Evolutionary conservation across 2,329 filamentous ascomycete species (phyloP), one percentile per base, ranked within the genome.

Genomic region (Microdochium trichocladiopsis): DNA sequence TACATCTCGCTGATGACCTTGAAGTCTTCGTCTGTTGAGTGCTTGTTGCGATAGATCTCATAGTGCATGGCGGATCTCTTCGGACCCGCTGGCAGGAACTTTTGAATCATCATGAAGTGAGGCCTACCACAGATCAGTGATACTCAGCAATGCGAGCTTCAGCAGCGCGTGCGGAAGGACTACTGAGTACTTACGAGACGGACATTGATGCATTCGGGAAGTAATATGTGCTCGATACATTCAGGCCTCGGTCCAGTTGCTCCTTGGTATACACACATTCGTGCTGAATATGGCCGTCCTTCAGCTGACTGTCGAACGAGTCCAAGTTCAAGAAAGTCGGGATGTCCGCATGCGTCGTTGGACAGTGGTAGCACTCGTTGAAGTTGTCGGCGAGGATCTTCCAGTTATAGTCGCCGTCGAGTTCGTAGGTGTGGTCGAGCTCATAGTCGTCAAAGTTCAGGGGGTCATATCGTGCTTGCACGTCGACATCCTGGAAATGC

Each of bases 341-440:
- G 47, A 77, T 69, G 56, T 74, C 72, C 4, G 75, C 71, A 54
- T 76, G 73, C 6, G 73, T 72, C 3, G 72, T 75, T 23, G 70
- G 67, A 60, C 73, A 77, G 62, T 77, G 74, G 58, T 77, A 78
- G 60, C 75, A 77, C 54, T 72, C 75, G 53, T 79, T 78, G 64
- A 75, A 79, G 61, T 77, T 76, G 55, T 77, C 74, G 25, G 68
- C 66, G 25, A 72, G 60, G 9, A 69, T 68, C 60, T 74, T 74
- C 72, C 72, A 75, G 61, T 74, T 74, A 56, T 69, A 72, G 21
- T 65, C 61, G 2, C 66, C 68, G 22, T 72, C 65, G 61, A 70
- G 65, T 51, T 69, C 61, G 66, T 68, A 74, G 36, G 58, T 61
- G 54, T 73, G 70, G 53, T 73, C 70, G 51, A 75, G 75, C 23